A percentile compares a stretch with the other conserved stretches of the same genome.
These are phyloP conservation scores for Torulaspora microellipsoides DNA, from an alignment of 805 yeast species.

Conservation along the genomic window DNA sequence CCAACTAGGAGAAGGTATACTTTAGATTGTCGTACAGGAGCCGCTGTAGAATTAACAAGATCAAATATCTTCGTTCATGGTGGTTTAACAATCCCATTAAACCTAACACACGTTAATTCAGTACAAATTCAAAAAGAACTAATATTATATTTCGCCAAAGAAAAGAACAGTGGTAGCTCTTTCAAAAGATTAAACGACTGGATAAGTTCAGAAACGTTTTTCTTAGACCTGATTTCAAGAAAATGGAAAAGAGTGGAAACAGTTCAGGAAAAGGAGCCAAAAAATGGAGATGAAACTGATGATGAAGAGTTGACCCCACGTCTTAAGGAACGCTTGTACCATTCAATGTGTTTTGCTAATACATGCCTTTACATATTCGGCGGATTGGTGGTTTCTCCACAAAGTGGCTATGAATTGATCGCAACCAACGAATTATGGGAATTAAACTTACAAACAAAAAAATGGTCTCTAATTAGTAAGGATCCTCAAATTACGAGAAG, in stretches of 20 bases:
- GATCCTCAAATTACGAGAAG: constrained; percentile 38
- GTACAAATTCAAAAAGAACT: constrained; percentile 40
- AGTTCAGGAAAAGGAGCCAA: constrained; percentile 4
- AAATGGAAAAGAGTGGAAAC: constrained; percentile 47
- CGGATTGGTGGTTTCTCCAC: constrained; percentile 47
- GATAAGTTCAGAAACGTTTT: constrained; percentile 61
- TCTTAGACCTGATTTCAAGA: constrained; percentile 53
- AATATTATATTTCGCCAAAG: constrained; percentile 30
- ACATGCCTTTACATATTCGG: constrained; percentile 58
- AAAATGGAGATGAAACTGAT: not conserved
- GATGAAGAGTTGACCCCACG: not conserved
- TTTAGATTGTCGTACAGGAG: constrained; percentile 63
- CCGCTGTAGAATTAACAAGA: constrained; percentile 52
- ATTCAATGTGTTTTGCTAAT: constrained; percentile 49
- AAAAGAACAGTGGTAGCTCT: constrained; percentile 18
- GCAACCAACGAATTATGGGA: constrained; percentile 69
- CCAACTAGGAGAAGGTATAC: constrained; percentile 46
- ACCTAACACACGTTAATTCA: constrained; percentile 40
- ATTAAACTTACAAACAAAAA: constrained; percentile 47
- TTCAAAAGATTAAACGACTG: constrained; percentile 35
- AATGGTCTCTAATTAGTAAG: constrained; percentile 52
- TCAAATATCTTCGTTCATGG: constrained; percentile 63
- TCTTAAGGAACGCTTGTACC: constrained; percentile 47
- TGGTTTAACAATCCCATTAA: constrained; percentile 60
- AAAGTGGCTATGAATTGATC: constrained; percentile 35